Evolutionary conservation across 192 early-diverging fungal genomes (phyloP), one percentile per base, ranked within the genome.

Genomic region (Backusella macrospora): DNA sequence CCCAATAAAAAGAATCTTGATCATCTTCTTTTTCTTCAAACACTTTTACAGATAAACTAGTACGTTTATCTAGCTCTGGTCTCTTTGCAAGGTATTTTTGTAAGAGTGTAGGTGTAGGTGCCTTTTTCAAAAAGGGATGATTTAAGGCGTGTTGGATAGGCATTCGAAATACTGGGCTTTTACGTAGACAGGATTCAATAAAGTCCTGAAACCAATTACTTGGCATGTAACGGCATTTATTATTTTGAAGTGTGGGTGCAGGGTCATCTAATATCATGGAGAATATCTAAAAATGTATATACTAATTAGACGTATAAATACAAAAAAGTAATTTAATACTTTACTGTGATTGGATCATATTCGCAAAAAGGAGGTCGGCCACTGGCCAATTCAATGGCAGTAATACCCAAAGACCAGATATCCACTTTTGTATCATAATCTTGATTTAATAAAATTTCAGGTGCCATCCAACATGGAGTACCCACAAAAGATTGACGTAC

Each of bases 401-500:
- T 79, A n/a, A 85, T 84, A 9, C 82, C 84, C 8, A 85, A 62
- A 16, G 80, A 76, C 84, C 84, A 85, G 14, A 85, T 70, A 67
- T 85, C 84, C 5, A 84, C 77, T 72, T 84, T 85, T 64, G 73
- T 75, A 40, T 84, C 83, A 47, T 85, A 85, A 14, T 55, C 64
- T 42, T 76, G 55, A 13, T 76, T 65, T 44, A 43, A 52, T 40
- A 85, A 46, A 26, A 85, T 74, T 44, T 85, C 84, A 12, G 84
- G 84, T 5, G 84, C 80, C 77, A 85, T 81, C 86, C 86, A 88
- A 46, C 87, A 90, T 0, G 89, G 89, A 6, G 89, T 88, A 4
- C 89, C 89, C 0, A 89, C 87, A 86, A 92, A 92, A 2, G 87
- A 87, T 66, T 87, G 85, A 10, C 90, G 72, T 43, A 45, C 67